Base-by-base conservation (phyloP, 2,329 filamentous ascomycete species). In the Dactylella cylindrospora region DNA sequence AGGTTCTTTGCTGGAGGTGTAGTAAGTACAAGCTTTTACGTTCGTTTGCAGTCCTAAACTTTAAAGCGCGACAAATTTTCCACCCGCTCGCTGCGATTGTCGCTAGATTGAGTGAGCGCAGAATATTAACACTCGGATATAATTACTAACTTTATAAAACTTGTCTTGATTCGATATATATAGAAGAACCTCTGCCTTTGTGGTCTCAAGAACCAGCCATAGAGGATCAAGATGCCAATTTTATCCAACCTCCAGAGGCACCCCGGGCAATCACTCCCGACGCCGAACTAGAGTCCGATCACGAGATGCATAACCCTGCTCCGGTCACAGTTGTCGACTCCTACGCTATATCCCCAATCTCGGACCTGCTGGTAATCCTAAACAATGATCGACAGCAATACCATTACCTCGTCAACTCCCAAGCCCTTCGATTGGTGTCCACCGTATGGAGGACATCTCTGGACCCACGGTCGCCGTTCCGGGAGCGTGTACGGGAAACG, bases 391-490 rank as follows among this genome's bases (percentile, higher is more conserved):
- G 9, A 28, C 9, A 7, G 6, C 26, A 33, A 5, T 49, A 61
- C 39, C 33, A 35, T 12, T 64, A 51, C 45, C 45, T 64, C 17
- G 51, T 64, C 19, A 51, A 45, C 32, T 64, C 59, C 8, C 51
- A 64, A 33, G 57, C 53, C 15, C 39, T 64, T 1, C 52, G 59
- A 2, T 45, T 64, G 2, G 59, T 57, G 6, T 64, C 59, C 2
- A 47, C 50, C 1, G 51, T 57, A 3, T 64, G 59, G 59, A 25
- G 57, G n/a, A 46, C 35, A 10, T 26, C 52, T 12, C 39, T 57
- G 5, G 52, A 64, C 36, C 59, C 59, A 13, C 33, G 45, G 1
- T 26, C 28, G 4, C 51, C 51, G 3, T 55, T 64, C 51, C 38
- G 33, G 9, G 31, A 25, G 26, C 31, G 35, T 15, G 31, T 23